Percentiles rank a stretch among this genome's conserved stretches.
Evolutionary conservation across 208 protist species (phyloP).

Genomic region (Leptomonas seymouri): DNA sequence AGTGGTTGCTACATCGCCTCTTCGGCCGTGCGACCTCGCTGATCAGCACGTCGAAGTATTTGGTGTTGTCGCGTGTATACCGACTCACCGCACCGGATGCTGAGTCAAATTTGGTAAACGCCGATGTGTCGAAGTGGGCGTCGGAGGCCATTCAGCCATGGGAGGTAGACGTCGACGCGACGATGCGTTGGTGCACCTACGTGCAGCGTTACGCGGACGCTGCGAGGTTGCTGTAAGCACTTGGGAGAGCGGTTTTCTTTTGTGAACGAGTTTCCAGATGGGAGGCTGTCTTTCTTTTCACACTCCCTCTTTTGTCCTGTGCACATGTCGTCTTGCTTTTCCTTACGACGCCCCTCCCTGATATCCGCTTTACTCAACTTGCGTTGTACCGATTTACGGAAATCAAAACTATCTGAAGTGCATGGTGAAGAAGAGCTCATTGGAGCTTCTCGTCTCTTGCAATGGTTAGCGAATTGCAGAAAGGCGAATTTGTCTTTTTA

Average conservation of each 20-base stretch:
- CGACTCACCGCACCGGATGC: constrained; percentile 3
- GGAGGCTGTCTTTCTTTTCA: too few species aligned
- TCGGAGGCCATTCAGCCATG: not conserved
- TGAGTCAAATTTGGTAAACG: not conserved
- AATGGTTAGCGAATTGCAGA: too few species aligned
- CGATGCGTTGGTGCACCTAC: constrained; percentile 21
- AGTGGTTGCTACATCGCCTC: constrained; percentile 18
- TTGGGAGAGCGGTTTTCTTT: not conserved
- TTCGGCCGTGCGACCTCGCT: constrained; percentile 14
- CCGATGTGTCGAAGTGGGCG: constrained; percentile 15
- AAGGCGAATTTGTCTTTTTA: too few species aligned
- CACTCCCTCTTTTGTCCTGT: too few species aligned
- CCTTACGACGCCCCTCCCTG: too few species aligned
- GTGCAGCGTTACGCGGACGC: constrained; percentile 17
- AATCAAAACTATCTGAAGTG: too few species aligned
- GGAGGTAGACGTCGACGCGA: constrained; percentile 6
- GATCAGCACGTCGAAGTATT: constrained; percentile 6
- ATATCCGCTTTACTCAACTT: too few species aligned
- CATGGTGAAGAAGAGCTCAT: too few species aligned
- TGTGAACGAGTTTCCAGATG: too few species aligned
- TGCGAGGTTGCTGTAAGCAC: constrained; percentile 2
- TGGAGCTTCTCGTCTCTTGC: too few species aligned
- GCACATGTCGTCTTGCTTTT: too few species aligned
- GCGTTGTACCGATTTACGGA: too few species aligned
- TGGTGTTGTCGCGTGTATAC: constrained; percentile 17